These are phyloP conservation scores for Ophiostoma ulmi DNA, from an alignment of 2,329 filamentous ascomycete species.

Conservation along the genomic window DNA sequence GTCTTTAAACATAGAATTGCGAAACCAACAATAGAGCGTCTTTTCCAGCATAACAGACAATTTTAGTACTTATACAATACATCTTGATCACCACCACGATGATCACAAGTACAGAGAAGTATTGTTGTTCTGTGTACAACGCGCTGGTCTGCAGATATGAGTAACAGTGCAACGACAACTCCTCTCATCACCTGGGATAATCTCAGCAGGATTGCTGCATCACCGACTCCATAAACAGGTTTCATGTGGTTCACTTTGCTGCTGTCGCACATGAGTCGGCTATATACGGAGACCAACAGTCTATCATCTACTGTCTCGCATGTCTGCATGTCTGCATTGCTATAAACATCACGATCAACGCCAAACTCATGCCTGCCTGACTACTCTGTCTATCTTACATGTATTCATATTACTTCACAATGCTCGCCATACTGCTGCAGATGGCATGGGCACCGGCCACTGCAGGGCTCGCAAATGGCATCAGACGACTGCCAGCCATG, in stretches of 20 bases:
- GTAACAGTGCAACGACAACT: not conserved
- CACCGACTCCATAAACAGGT: not conserved
- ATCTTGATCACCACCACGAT: not conserved
- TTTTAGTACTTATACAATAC: not conserved
- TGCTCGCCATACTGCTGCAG: not conserved
- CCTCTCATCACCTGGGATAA: not conserved
- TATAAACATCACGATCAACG: not conserved
- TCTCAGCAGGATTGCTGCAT: not conserved
- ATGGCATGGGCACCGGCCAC: not conserved
- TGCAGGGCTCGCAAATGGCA: constrained; percentile 12
- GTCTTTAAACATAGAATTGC: not conserved
- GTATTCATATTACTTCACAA: not conserved
- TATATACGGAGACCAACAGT: not conserved
- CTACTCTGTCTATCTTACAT: not conserved
- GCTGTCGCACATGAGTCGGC: not conserved
- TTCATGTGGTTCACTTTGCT: not conserved
- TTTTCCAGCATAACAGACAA: not conserved
- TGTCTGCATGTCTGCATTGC: not conserved
- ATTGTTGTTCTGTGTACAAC: not conserved
- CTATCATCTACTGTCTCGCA: not conserved
- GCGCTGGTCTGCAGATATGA: not conserved
- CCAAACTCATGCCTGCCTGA: not conserved
- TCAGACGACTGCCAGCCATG: constrained; percentile 37
- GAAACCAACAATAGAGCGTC: not conserved
- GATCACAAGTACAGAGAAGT: not conserved